phyloP scores from a whole-genome alignment of 1,284 basidiomycete species.

The Takashimella koratensis region DNA sequence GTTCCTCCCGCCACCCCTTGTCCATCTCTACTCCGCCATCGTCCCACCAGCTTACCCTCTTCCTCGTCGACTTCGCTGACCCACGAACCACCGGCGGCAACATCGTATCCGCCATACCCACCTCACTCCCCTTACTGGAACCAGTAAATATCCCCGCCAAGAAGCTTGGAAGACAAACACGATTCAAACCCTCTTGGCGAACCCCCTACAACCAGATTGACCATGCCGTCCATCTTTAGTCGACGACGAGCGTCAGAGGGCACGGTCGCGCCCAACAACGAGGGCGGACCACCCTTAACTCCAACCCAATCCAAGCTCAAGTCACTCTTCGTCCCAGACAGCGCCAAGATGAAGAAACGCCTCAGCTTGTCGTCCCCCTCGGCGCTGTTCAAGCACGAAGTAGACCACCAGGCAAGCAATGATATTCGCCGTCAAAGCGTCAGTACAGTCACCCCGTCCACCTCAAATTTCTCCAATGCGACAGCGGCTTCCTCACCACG shows the following conservation, averaged over 20 bases:
- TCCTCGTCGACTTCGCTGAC: too few relatives aligned
- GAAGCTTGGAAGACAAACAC: too few relatives aligned
- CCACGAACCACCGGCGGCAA: too few relatives aligned
- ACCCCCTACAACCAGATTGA: too few relatives aligned
- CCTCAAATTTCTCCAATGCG: background rate
- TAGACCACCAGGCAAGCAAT: background rate
- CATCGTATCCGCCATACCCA: too few relatives aligned
- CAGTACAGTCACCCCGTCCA: background rate
- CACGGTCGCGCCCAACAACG: background rate
- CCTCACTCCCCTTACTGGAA: too few relatives aligned
- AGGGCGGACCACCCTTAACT: background rate
- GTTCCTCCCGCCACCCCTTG: too few relatives aligned
- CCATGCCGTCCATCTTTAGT: background rate
- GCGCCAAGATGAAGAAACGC: background rate
- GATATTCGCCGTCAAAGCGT: background rate
- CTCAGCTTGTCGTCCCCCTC: background rate
- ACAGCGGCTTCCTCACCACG: background rate
- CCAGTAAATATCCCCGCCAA: too few relatives aligned
- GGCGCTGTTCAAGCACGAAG: background rate
- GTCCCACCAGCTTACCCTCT: too few relatives aligned
- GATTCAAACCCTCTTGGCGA: too few relatives aligned
- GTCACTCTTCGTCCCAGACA: background rate
- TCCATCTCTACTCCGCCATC: too few relatives aligned
- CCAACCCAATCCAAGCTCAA: background rate
- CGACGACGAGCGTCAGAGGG: background rate